These are phyloP conservation scores for Escovopsis sp. DNA, from an alignment of 2,329 filamentous ascomycete species.

Conservation along the genomic window DNA sequence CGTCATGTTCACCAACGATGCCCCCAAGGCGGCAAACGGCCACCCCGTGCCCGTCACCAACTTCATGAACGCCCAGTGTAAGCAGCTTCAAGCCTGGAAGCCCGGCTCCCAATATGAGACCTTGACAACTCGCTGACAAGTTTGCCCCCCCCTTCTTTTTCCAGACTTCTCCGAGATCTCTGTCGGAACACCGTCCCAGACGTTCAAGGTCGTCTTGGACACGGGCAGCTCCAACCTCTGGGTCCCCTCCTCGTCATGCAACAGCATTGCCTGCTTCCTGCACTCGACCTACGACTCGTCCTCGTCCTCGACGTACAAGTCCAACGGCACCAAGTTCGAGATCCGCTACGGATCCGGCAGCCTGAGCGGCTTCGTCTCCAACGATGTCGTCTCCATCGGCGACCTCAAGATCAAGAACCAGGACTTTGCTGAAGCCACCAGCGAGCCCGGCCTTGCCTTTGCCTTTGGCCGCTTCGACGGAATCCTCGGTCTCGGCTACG, in stretches of 20 bases:
- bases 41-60: constrained; percentile 87
- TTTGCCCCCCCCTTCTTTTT: neutral
- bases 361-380: constrained; percentile 84
- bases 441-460: constrained; percentile 90
- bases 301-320: constrained; percentile 77
- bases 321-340: constrained; percentile 83
- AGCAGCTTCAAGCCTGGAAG: constrained; percentile 19
- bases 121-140: neutral
- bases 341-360: constrained; percentile 93
- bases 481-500: constrained; percentile 86
- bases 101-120: neutral
- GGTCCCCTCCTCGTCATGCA: constrained; percentile 84
- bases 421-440: constrained; percentile 91
- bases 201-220: constrained; percentile 96
- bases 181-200: constrained; percentile 81
- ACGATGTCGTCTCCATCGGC: constrained; percentile 75
- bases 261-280: constrained; percentile 94
- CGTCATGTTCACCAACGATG: constrained; percentile 65
- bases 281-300: constrained; percentile 94
- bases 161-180: constrained; percentile 93
- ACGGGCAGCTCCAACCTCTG: constrained; percentile 98
- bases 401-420: constrained; percentile 80
- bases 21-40: constrained; percentile 47
- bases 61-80: constrained; percentile 98
- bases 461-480: constrained; percentile 96